Conservation (phyloP, 1,284 basidiomycete species). For the Cryptococcus deneoformans region DNA sequence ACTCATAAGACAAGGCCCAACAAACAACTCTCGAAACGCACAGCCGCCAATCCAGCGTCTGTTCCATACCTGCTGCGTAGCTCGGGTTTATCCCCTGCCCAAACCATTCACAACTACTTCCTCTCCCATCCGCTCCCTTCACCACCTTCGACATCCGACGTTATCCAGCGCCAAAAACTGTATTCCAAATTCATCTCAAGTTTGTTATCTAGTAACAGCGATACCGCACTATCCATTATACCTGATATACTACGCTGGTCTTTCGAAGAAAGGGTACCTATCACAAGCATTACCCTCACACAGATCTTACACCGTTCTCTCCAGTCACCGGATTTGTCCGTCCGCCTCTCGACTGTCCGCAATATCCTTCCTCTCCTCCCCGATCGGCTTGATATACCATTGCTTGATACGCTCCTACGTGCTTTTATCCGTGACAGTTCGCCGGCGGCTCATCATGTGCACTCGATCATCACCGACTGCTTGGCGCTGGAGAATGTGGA, state of each 20-base stretch:
- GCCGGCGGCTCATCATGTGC: conserved; percentile 7
- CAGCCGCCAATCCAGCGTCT: not conserved
- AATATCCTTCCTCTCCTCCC: conserved; percentile 16
- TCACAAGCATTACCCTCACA: conserved; percentile 12
- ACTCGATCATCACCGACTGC: conserved; percentile 18
- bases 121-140: conserved; percentile 1
- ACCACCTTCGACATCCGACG: not conserved
- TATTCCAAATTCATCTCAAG: conserved; percentile 12
- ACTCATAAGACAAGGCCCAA: no score
- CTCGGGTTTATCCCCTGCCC: not conserved
- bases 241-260: conserved; percentile 10
- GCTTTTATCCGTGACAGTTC: conserved; percentile 7
- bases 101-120: conserved; percentile 6
- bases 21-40: not conserved
- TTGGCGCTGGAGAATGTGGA: conserved; percentile 6
- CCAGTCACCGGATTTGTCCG: not conserved
- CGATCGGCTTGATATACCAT: conserved; percentile 27
- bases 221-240: conserved; percentile 1
- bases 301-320: conserved; percentile 8
- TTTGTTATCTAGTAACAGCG: conserved; percentile 15
- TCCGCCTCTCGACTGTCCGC: not conserved
- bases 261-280: conserved; percentile 13
- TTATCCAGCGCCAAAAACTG: conserved; percentile 3
- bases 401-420: conserved; percentile 22
- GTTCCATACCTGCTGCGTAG: conserved; percentile 1